A percentile compares a stretch with the other conserved stretches of the same genome.
These are phyloP conservation scores for Pisolithus tinctorius DNA, from an alignment of 768 basidiomycete genomes.

Conservation along the genomic window DNA sequence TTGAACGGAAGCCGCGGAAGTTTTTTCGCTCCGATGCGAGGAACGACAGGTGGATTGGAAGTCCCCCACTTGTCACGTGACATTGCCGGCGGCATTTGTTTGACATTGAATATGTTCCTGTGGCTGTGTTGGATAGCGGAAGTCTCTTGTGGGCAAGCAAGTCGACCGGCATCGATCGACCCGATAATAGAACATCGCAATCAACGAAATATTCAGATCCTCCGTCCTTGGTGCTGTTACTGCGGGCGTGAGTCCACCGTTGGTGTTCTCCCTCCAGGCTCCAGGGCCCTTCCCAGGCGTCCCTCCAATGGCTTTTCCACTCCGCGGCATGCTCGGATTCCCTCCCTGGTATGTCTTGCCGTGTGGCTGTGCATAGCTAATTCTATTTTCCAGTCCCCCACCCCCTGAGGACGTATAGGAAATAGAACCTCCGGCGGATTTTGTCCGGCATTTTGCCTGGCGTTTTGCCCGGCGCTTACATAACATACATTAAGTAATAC, in stretches of 20 bases:
- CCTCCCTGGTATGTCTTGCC: constrained; percentile 46
- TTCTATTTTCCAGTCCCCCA: constrained; percentile 29
- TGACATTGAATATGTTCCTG: too few relatives aligned
- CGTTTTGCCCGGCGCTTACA: too few relatives aligned
- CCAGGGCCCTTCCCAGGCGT: constrained; percentile 33
- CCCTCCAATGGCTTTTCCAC: constrained; percentile 34
- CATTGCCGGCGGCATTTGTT: too few relatives aligned
- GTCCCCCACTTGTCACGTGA: too few relatives aligned
- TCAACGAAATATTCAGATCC: constrained; percentile 40
- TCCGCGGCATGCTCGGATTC: constrained; percentile 43
- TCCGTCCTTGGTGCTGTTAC: constrained; percentile 98
- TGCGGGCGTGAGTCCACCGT: constrained; percentile 84
- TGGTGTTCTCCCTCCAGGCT: constrained; percentile 34
- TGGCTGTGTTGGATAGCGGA: too few relatives aligned
- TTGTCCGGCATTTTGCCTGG: too few relatives aligned
- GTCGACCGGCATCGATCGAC: constrained; percentile 1
- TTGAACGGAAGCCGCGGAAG: too few relatives aligned
- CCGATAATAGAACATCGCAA: background rate
- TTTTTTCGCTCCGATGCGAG: too few relatives aligned
- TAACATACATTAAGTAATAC: too few relatives aligned
- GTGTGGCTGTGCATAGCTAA: constrained; percentile 7
- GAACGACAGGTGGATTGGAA: too few relatives aligned
- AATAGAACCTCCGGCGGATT: too few relatives aligned
- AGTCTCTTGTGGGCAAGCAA: constrained; percentile 25
- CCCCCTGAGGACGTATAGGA: too few relatives aligned